A percentile compares a stretch with the other conserved stretches of the same genome.
Evolutionary conservation across 352 stramenopile genomes (phyloP).

Genomic region (Pythium sukuiense): DNA sequence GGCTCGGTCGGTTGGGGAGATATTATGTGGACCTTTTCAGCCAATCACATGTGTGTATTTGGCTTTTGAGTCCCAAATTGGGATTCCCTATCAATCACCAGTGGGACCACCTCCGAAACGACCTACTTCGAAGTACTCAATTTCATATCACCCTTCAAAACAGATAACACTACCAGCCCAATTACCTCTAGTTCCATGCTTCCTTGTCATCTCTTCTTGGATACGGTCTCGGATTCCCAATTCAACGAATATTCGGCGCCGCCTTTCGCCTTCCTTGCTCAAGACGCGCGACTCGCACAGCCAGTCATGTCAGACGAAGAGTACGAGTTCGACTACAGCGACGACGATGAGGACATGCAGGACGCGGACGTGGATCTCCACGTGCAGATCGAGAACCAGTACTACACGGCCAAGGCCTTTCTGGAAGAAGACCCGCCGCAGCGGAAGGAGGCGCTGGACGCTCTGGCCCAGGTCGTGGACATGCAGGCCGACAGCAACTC

Average conservation of each 20-base stretch:
- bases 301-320: constrained; percentile 67
- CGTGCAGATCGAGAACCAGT: constrained; percentile 93
- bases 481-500: constrained; percentile 51
- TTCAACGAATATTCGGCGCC: neutral
- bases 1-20: too few relatives aligned
- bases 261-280: neutral
- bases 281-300: neutral
- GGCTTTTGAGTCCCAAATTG: too few relatives aligned
- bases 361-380: constrained; percentile 74
- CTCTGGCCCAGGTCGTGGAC: constrained; percentile 53
- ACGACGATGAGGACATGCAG: constrained; percentile 90
- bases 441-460: constrained; percentile 40
- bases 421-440: constrained; percentile 56
- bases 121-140: too few relatives aligned
- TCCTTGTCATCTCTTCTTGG: neutral
- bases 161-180: too few relatives aligned
- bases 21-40: too few relatives aligned
- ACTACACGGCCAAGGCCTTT: constrained; percentile 91
- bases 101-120: too few relatives aligned
- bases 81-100: too few relatives aligned
- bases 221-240: neutral
- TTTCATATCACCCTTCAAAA: too few relatives aligned
- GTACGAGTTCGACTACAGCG: constrained; percentile 93
- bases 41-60: too few relatives aligned
- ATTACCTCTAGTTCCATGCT: too few relatives aligned